Evolutionary conservation across 2,329 filamentous ascomycete genomes (phyloP).

Genomic region (Phyllosticta citrichinensis): DNA sequence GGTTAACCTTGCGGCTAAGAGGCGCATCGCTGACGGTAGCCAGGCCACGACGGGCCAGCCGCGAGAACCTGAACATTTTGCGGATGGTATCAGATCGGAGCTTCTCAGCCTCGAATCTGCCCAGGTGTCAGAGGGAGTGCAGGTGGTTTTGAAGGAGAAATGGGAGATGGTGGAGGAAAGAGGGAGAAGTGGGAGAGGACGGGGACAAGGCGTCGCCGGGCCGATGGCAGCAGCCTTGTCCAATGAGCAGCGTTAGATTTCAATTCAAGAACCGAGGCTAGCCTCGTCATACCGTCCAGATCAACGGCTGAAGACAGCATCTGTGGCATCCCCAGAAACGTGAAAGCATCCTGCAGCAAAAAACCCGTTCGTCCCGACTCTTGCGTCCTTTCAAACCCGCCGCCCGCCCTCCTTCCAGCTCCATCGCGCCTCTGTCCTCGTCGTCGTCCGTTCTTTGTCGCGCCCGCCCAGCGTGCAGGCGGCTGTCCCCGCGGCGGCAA

Average conservation of each 20-base stretch:
- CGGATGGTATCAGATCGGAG: conserved; percentile 15
- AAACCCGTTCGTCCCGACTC: background rate
- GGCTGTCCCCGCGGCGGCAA: background rate
- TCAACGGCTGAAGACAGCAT: background rate
- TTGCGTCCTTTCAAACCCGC: too few relatives aligned
- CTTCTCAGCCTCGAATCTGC: background rate
- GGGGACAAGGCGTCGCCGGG: background rate
- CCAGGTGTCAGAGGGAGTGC: conserved; percentile 21
- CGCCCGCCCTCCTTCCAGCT: too few relatives aligned
- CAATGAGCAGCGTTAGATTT: background rate
- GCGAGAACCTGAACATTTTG: conserved; percentile 62
- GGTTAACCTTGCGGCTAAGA: conserved; percentile 91
- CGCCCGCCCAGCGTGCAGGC: background rate
- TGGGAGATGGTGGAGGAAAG: conserved; percentile 18
- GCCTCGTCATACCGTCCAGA: background rate
- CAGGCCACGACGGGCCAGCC: conserved; percentile 56
- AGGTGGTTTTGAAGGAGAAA: conserved; percentile 19
- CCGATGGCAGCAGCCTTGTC: background rate
- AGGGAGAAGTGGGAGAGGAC: conserved; percentile 3
- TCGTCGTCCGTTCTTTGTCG: background rate
- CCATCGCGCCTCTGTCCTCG: too few relatives aligned
- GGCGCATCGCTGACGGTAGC: conserved; percentile 79
- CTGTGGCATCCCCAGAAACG: background rate
- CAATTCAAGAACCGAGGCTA: background rate
- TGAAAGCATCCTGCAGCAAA: background rate